Evolutionary conservation across 345 rosid genomes (phyloP).

Genomic region (Isatis tinctoria): DNA sequence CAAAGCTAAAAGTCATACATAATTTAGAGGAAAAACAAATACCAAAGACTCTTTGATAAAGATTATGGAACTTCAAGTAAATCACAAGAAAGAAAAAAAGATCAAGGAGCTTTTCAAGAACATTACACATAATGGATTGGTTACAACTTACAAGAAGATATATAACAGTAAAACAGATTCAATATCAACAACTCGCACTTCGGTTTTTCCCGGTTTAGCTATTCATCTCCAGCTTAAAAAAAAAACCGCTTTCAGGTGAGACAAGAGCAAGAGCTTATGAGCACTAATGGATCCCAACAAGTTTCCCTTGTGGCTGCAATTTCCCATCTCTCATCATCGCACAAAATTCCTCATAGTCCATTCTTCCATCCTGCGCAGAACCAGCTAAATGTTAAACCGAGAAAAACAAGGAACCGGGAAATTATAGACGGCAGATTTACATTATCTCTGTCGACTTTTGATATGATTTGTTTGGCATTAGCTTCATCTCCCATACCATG

Average conservation of each 20-base stretch:
- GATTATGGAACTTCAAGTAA: no score
- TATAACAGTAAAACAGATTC: background rate
- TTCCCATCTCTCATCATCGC: conserved; percentile 60
- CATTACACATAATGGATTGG: background rate
- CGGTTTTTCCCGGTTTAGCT: background rate
- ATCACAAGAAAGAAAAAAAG: no score
- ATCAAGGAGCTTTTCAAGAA: background rate
- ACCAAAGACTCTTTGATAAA: no score
- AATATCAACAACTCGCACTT: background rate
- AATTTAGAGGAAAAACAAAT: no score
- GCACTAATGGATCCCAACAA: background rate
- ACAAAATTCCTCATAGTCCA: conserved; percentile 79
- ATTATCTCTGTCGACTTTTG: conserved; percentile 71
- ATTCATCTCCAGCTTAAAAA: no score
- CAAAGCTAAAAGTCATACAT: no score
- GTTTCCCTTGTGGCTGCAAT: no score
- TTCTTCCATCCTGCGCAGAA: conserved; percentile 63
- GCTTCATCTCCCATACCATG: conserved; percentile 73
- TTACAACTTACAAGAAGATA: background rate
- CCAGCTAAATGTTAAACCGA: background rate
- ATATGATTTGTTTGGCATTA: conserved; percentile 52
- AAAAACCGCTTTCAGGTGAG: background rate
- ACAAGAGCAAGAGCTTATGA: background rate
- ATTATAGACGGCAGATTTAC: conserved; percentile 33
- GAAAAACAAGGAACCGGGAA: background rate